Percentiles rank a stretch among this genome's conserved stretches.
These are phyloP conservation scores for Phyllosticta ampelicida DNA, from an alignment of 2,329 filamentous ascomycete genomes.

Conservation along the genomic window DNA sequence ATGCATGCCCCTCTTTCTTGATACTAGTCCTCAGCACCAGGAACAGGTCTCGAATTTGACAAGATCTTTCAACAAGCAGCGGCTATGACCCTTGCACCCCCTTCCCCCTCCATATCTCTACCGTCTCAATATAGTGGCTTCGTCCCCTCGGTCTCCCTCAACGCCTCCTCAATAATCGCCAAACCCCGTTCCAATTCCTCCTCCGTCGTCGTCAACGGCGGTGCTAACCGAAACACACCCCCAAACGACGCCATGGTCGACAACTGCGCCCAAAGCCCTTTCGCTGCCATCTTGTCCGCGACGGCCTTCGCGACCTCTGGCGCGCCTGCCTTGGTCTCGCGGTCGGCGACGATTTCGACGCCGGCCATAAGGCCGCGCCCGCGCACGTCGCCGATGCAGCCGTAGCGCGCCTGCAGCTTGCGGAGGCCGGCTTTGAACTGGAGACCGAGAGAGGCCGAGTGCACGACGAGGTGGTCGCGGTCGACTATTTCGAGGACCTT, in stretches of 20 bases:
- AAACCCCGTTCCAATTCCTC: conserved; percentile 38
- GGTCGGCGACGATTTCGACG: conserved; percentile 46
- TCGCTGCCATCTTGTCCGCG: conserved; percentile 37
- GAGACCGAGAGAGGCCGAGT: conserved; percentile 35
- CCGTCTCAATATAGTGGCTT: conserved; percentile 18
- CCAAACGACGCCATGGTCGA: conserved; percentile 44
- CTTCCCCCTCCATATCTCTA: too few species aligned
- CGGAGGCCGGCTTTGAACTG: conserved; percentile 40
- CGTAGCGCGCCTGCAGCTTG: conserved; percentile 40
- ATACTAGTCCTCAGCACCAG: too few species aligned
- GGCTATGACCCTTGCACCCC: too few species aligned
- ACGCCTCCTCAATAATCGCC: conserved; percentile 46
- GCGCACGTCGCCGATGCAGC: conserved; percentile 52
- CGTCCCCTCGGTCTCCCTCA: conserved; percentile 39
- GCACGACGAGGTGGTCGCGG: conserved; percentile 42
- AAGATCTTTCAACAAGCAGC: too few species aligned
- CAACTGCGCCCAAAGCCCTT: conserved; percentile 49
- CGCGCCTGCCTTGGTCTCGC: conserved; percentile 37
- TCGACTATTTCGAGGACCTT: conserved; percentile 53
- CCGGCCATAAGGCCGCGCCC: conserved; percentile 49
- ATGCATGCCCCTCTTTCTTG: too few species aligned
- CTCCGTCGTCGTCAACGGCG: conserved; percentile 46
- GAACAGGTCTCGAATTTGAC: too few species aligned
- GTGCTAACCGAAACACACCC: conserved; percentile 49
- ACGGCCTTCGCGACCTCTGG: conserved; percentile 39